phyloP scores from a whole-genome alignment of 805 yeast species.

The Brettanomyces sp. region DNA sequence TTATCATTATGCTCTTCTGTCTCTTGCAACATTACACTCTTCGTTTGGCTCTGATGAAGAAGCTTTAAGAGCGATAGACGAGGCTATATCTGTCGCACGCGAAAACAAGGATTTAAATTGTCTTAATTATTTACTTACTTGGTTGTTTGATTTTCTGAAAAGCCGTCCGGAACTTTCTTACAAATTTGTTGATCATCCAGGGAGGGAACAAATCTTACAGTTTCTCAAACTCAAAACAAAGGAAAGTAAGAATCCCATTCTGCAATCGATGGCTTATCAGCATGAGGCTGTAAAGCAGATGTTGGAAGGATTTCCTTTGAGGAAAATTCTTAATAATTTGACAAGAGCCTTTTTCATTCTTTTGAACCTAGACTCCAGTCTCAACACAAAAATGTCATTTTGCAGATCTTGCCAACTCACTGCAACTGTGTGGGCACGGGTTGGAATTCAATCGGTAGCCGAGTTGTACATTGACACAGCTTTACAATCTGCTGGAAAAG shows the following conservation, averaged over 20 bases:
- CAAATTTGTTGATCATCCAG: constrained; percentile 29
- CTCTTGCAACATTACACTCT: constrained; percentile 63
- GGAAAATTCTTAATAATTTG: constrained; percentile 42
- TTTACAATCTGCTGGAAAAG: constrained; percentile 26
- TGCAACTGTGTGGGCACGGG: constrained; percentile 41
- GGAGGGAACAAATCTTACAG: constrained; percentile 58
- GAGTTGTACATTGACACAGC: constrained; percentile 40
- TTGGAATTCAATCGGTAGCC: constrained; percentile 40
- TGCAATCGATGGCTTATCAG: constrained; percentile 55
- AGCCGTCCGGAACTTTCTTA: constrained; percentile 47
- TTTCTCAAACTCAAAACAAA: constrained; percentile 49
- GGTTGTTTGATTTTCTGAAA: constrained; percentile 65
- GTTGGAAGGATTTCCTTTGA: constrained; percentile 39
- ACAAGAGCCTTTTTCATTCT: constrained; percentile 48
- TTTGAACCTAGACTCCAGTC: constrained; percentile 34
- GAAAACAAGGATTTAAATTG: constrained; percentile 73
- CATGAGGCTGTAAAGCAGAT: constrained; percentile 51
- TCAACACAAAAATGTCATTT: constrained; percentile 26
- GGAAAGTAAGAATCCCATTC: constrained; percentile 33
- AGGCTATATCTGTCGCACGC: constrained; percentile 80
- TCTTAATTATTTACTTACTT: constrained; percentile 59
- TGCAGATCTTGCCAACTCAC: constrained; percentile 32
- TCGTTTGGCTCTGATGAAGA: constrained; percentile 56
- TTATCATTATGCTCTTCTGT: constrained; percentile 70
- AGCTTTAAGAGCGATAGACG: constrained; percentile 74